Base-by-base conservation (phyloP, 2,329 filamentous ascomycete species). In the Tolypocladium amazonense region DNA sequence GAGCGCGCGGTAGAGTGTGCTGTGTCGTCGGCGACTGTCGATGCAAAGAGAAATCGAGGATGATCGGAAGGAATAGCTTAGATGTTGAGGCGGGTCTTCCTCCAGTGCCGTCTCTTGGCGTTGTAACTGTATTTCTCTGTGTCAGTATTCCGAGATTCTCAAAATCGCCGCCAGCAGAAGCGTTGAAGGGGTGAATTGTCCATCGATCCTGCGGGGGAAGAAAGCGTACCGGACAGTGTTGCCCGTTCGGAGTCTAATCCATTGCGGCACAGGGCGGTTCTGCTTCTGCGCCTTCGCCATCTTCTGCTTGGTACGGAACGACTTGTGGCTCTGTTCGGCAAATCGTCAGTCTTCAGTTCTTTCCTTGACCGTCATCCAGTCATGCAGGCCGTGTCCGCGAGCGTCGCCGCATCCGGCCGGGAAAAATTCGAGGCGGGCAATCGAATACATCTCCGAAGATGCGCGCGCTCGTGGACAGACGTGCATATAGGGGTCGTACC, bases 251-350 rank as follows among this genome's bases (percentile, higher is more conserved):
- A 99, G 88, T 78, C 94, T 89, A 79, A 99, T 97, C 94, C 94
- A 99, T 86, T 99, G 94, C 70, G 94, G 94, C 79, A 99, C 97
- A 73, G 94, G 94, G 79, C 94, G 89, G 89, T 99, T 99, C 86
- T 97, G 93, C 88, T 96, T 97, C 87, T 97, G 93, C 78, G 94
- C 94, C 87, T 93, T 97, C 78, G 94, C 94, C 84, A 99, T 92
- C 94, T 99, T 99, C 82, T 95, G 89, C 92, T 99, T 99, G 82
- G 92, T 97, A 80, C 92, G 90, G 92, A 99, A 99, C 78, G 92
- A 90, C 89, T 99, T 99, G 85, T 99, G 92, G 88, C 89, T 93
- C 93, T 97, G 63, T 59, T 27, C 37, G 39, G 47, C 38, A 27
- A 52, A 52, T 33, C 15, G 56, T 63, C 58, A 65, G 62, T 59